These are phyloP conservation scores for Gossypium sturtianum DNA, from an alignment of 345 rosid genomes.

Conservation along the genomic window DNA sequence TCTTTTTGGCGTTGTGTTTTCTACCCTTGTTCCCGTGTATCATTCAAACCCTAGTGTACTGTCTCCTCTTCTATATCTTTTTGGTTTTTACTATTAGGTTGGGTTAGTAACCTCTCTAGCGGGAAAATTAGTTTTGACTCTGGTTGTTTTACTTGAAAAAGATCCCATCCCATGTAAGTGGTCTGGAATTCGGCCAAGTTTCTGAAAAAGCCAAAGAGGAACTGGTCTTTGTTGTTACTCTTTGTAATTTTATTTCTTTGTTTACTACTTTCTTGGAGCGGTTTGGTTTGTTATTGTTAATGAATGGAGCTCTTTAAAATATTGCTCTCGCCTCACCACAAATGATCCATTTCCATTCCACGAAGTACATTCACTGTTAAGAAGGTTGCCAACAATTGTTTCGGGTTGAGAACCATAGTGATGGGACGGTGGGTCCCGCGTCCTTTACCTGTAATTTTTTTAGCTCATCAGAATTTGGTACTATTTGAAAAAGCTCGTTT, in stretches of 20 bases:
- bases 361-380: neutral
- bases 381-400: neutral
- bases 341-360: neutral
- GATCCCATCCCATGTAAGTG: constrained; percentile 35
- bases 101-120: constrained; percentile 33
- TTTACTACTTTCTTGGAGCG: constrained; percentile 32
- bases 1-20: neutral
- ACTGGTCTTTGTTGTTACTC: constrained; percentile 1
- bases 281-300: constrained; percentile 20
- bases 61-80: constrained; percentile 17
- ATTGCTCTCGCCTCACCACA: neutral
- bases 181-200: constrained; percentile 27
- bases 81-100: constrained; percentile 24
- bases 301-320: constrained; percentile 1
- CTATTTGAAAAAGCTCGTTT: neutral
- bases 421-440: neutral
- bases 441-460: neutral
- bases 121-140: constrained; percentile 33
- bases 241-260: constrained; percentile 35
- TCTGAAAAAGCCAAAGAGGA: neutral
- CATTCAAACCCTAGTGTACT: constrained; percentile 35
- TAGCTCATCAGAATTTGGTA: neutral
- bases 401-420: neutral
- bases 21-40: constrained; percentile 28
- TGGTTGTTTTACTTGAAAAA: constrained; percentile 11